These are phyloP conservation scores for Cercophora sp. DNA, from an alignment of 495 filamentous ascomycete genomes.

Conservation along the genomic window DNA sequence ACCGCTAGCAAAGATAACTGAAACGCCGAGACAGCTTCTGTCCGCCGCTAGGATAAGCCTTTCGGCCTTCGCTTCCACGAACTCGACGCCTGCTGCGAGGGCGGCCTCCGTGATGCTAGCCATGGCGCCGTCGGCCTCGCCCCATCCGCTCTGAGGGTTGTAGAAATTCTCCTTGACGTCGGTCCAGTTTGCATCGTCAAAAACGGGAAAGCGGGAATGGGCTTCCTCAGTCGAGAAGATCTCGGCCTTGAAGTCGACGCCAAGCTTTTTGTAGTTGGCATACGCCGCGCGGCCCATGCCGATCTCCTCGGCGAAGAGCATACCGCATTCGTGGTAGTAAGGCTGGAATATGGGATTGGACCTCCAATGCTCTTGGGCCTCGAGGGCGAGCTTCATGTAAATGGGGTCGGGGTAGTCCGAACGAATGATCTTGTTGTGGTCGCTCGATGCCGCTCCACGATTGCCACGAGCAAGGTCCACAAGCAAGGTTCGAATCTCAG, in stretches of 20 bases:
- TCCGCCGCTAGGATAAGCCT: not conserved
- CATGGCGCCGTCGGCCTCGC: conserved; percentile 33
- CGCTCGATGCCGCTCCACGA: conserved; percentile 24
- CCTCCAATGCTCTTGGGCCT: conserved; percentile 50
- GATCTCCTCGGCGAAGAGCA: conserved; percentile 44
- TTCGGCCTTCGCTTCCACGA: not conserved
- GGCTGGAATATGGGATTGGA: conserved; percentile 39
- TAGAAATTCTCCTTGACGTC: conserved; percentile 41
- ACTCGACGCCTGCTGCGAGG: not conserved
- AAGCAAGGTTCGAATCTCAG: not conserved
- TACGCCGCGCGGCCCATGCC: conserved; percentile 34
- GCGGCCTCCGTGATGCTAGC: not conserved
- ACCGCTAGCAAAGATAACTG: not conserved
- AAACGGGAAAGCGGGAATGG: conserved; percentile 29
- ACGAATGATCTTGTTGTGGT: conserved; percentile 19
- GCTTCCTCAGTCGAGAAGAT: conserved; percentile 4
- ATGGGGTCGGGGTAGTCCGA: conserved; percentile 15
- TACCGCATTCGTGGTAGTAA: conserved; percentile 52
- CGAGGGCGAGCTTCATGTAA: conserved; percentile 24
- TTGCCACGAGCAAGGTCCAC: conserved; percentile 15
- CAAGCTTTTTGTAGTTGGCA: conserved; percentile 36
- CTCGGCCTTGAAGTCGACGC: conserved; percentile 1
- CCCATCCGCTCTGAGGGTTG: conserved; percentile 36
- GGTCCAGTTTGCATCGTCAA: conserved; percentile 27
- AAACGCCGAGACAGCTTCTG: not conserved